These are phyloP conservation scores for Laburnicola sp. DNA, from an alignment of 2,329 filamentous ascomycete species.

Conservation along the genomic window DNA sequence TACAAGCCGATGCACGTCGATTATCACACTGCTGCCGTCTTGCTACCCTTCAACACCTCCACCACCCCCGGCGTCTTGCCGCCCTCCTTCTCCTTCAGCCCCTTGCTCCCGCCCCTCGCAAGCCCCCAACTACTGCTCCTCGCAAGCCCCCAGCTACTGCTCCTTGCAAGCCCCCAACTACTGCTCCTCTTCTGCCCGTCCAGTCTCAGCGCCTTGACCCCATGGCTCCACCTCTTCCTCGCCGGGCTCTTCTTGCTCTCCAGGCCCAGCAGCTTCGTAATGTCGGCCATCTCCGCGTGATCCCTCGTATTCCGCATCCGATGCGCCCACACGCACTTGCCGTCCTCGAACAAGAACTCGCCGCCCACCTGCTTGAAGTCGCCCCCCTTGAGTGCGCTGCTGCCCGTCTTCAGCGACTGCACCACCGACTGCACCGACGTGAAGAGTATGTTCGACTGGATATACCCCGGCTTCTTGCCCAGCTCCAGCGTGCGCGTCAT, in stretches of 20 bases:
- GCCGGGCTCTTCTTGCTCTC: slow-evolving; percentile 30
- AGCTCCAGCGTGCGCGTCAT: slow-evolving; percentile 68
- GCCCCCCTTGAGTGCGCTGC: slow-evolving; percentile 65
- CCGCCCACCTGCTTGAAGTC: slow-evolving; percentile 72
- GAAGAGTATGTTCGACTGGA: slow-evolving; percentile 55
- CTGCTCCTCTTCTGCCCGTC: slow-evolving; percentile 23
- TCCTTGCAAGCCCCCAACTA: slow-evolving; percentile 33
- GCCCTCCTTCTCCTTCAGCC: slow-evolving; percentile 28
- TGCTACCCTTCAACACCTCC: slow-evolving; percentile 15
- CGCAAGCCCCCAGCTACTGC: slow-evolving; percentile 30
- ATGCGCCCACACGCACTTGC: slow-evolving; percentile 76
- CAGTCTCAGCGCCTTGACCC: slow-evolving; percentile 30
- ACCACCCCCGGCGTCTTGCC: too few species aligned
- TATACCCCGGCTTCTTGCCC: slow-evolving; percentile 67
- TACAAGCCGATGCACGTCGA: too few species aligned
- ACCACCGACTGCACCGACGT: slow-evolving; percentile 57
- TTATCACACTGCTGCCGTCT: slow-evolving; percentile 6
- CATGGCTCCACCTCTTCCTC: slow-evolving; percentile 41
- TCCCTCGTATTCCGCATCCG: slow-evolving; percentile 79
- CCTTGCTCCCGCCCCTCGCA: slow-evolving; percentile 21
- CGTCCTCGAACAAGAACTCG: slow-evolving; percentile 76
- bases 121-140: too few species aligned
- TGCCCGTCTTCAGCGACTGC: slow-evolving; percentile 63
- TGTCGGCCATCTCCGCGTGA: slow-evolving; percentile 70
- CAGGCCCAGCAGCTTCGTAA: slow-evolving; percentile 64